A percentile compares a stretch with the other conserved stretches of the same genome.
Conservation (phyloP, 1,284 basidiomycete genomes). For the Inonotus obliquus region DNA sequence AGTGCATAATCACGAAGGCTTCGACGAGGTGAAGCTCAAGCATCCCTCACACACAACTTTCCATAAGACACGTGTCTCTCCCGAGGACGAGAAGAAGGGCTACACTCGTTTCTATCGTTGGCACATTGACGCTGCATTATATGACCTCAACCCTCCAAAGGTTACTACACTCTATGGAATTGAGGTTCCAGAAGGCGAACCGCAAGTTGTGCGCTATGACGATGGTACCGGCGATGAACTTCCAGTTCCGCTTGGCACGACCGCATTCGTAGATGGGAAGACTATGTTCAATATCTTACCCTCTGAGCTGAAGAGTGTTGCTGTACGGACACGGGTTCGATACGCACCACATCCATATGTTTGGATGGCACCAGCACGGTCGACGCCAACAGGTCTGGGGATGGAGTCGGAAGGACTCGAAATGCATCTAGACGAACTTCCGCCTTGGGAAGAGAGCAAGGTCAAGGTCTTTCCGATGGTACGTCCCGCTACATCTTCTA, state of each 20-base stretch:
- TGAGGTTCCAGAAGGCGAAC: slow-evolving; percentile 62
- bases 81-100: slow-evolving; percentile 73
- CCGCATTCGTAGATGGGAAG: slow-evolving; percentile 77
- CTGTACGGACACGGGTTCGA: slow-evolving; percentile 67
- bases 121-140: slow-evolving; percentile 94
- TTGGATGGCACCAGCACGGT: slow-evolving; percentile 78
- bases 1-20: slow-evolving; percentile 73
- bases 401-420: slow-evolving; percentile 76
- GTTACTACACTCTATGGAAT: slow-evolving; percentile 88
- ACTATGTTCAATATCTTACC: slow-evolving; percentile 85
- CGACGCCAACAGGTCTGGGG: slow-evolving; percentile 71
- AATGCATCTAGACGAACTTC: slow-evolving; percentile 58
- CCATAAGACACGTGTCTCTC: slow-evolving; percentile 78
- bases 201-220: slow-evolving; percentile 78
- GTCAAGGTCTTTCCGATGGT: slow-evolving; percentile 69
- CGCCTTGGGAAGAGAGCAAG: slow-evolving; percentile 68
- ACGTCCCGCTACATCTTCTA: slow-evolving; percentile 23
- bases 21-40: slow-evolving; percentile 61
- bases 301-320: slow-evolving; percentile 72
- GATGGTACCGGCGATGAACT: slow-evolving; percentile 86
- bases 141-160: slow-evolving; percentile 81
- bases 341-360: slow-evolving; percentile 80
- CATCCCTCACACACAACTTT: slow-evolving; percentile 88
- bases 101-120: slow-evolving; percentile 85
- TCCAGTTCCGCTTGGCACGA: slow-evolving; percentile 80